phyloP scores from a whole-genome alignment of 225 moss, liverwort and hornwort genomes.

The Bryoerythrophyllum caledonicum region DNA sequence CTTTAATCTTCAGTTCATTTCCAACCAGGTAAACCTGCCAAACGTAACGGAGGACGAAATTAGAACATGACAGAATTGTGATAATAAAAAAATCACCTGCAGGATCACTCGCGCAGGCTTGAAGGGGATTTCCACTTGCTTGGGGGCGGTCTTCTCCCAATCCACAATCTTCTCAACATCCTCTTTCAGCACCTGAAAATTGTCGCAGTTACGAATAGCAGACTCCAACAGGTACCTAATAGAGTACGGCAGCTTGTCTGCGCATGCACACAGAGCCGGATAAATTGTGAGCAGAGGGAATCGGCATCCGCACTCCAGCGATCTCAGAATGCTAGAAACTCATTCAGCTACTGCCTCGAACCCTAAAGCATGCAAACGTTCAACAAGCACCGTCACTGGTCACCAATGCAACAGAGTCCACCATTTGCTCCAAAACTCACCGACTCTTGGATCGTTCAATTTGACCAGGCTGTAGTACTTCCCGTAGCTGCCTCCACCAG shows the following conservation, averaged over 20 bases:
- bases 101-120: constrained; percentile 92
- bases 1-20: no score
- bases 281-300: no score
- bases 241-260: constrained; percentile 79
- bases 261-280: no score
- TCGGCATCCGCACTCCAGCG: constrained; percentile 7
- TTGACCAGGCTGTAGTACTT: constrained; percentile 79
- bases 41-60: no score
- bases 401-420: neutral
- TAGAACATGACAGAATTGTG: no score
- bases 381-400: neutral
- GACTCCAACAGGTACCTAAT: constrained; percentile 84
- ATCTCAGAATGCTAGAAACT: neutral
- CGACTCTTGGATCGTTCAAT: constrained; percentile 75
- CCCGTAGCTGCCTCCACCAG: constrained; percentile 72
- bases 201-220: constrained; percentile 85
- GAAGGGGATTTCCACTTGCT: constrained; percentile 93
- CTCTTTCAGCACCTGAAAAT: constrained; percentile 68
- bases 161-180: constrained; percentile 93
- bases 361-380: neutral
- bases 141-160: constrained; percentile 82
- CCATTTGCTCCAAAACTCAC: constrained; percentile 37
- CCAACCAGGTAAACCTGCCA: neutral
- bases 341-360: neutral
- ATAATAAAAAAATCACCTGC: no score